Evolutionary conservation across 768 basidiomycete species (phyloP).

Genomic region (Leccinum variicolor): DNA sequence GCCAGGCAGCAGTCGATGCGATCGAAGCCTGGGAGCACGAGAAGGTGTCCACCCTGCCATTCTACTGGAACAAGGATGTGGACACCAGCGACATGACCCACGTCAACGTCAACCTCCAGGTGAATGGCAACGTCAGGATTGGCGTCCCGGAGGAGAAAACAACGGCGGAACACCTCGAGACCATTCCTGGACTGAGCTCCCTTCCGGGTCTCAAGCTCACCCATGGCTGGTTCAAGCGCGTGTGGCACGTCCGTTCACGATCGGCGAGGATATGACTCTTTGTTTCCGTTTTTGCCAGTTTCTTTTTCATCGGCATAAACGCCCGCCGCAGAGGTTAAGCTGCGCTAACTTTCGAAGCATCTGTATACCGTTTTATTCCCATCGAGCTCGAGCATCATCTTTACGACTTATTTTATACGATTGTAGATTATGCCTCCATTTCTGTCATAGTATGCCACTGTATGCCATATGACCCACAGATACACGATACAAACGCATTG

Average conservation of each 20-base stretch:
- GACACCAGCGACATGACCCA: constrained; percentile 32
- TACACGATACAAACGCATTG: constrained; percentile 3
- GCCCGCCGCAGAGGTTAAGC: neutral
- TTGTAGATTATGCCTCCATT: constrained; percentile 1
- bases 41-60: constrained; percentile 34
- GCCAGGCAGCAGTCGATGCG: constrained; percentile 60
- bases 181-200: constrained; percentile 17
- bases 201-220: constrained; percentile 23
- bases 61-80: constrained; percentile 47
- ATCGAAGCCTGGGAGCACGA: constrained; percentile 56
- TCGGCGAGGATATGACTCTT: constrained; percentile 18
- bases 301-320: constrained; percentile 2
- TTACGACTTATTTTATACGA: constrained; percentile 4
- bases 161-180: constrained; percentile 20
- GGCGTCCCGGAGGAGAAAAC: constrained; percentile 1
- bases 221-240: constrained; percentile 31
- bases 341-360: constrained; percentile 13
- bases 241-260: constrained; percentile 31
- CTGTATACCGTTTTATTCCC: neutral
- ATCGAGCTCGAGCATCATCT: neutral
- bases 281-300: neutral
- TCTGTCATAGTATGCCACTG: neutral
- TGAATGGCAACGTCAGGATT: neutral
- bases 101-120: neutral
- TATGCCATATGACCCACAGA: neutral